phyloP scores from a whole-genome alignment of 176 grass and related monocot species.

The Metroxylon sagu region DNA sequence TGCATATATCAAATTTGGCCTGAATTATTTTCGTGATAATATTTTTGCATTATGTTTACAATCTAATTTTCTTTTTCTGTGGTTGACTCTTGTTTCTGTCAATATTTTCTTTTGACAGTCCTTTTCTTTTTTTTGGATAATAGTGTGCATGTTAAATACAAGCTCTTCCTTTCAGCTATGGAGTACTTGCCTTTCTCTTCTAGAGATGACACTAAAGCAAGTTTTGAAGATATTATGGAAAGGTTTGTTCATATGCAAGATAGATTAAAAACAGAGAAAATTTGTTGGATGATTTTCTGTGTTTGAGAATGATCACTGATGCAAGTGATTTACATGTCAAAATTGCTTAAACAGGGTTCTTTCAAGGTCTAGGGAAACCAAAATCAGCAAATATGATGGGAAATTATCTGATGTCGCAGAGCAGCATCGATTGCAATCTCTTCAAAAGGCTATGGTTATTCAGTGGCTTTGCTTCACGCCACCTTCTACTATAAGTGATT shows the following conservation, averaged over 20 bases:
- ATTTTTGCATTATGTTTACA: not conserved
- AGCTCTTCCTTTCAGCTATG: conserved; percentile 82
- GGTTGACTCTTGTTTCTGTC: not conserved
- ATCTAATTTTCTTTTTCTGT: not conserved
- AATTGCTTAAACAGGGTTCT: conserved; percentile 50
- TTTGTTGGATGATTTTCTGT: no score
- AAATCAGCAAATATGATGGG: conserved; percentile 37
- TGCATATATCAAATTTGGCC: no score
- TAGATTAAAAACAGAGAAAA: no score
- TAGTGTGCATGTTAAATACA: conserved; percentile 83
- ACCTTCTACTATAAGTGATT: conserved; percentile 61
- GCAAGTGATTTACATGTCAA: no score
- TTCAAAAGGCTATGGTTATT: conserved; percentile 92
- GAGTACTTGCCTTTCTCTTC: conserved; percentile 87
- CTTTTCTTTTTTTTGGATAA: conserved; percentile 14
- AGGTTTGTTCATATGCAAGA: conserved; percentile 40
- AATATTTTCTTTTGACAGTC: not conserved
- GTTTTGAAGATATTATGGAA: conserved; percentile 94
- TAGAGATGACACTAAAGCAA: conserved; percentile 49
- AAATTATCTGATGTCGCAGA: conserved; percentile 64
- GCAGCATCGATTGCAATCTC: conserved; percentile 70
- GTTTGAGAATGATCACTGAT: no score
- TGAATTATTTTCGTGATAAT: no score
- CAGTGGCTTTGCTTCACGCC: conserved; percentile 97
- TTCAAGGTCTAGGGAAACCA: conserved; percentile 71